Base-by-base conservation (phyloP, 2,329 filamentous ascomycete genomes). In the Curvularia hawaiiensis region DNA sequence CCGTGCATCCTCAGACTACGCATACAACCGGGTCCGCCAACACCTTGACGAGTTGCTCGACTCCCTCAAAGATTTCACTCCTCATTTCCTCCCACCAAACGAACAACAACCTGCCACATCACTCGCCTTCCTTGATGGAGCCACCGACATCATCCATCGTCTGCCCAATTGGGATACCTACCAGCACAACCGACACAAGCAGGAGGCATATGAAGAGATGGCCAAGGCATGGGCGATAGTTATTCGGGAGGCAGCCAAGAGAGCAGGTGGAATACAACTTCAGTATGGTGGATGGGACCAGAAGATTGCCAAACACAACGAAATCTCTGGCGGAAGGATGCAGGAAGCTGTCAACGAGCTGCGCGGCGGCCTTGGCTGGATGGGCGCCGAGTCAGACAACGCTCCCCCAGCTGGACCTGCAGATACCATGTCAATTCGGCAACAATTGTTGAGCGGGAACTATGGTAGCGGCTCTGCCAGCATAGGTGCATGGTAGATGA, bases 141-240 rank as follows among this genome's bases (percentile, higher is more conserved):
- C 90, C 58, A 99, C 95, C 31, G 88, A 94, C 64, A 86, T 98
- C 55, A 90, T 98, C 55, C 93, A 99, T 76, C 84, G 88, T 39
- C 83, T 99, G 43, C 95, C 95, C 3, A 86, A 96, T 70, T 99
- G 93, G 92, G 90, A 95, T 66, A 91, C 88, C 44, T 90, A 90
- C 59, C 87, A 91, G 61, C 90, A 97, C 79, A 93, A 93, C 64
- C 85, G 97, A 68, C 91, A 96, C 80, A 97, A 97, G 77, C 90
- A 97, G 65, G 92, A 92, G 62, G 93, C 94, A 7, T 99, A 99
- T 73, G 94, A 99, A 70, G 95, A 98, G 73, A 93, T 99, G 62
- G 89, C 91, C 26, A 92, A 90, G 70, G 95, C 95, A 1, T 99
- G 95, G 95, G 88, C 91, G 16, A 77, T 96, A 65, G 94, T 97